Conservation (phyloP, 2,329 filamentous ascomycete genomes). For the Orbilia quercus region DNA sequence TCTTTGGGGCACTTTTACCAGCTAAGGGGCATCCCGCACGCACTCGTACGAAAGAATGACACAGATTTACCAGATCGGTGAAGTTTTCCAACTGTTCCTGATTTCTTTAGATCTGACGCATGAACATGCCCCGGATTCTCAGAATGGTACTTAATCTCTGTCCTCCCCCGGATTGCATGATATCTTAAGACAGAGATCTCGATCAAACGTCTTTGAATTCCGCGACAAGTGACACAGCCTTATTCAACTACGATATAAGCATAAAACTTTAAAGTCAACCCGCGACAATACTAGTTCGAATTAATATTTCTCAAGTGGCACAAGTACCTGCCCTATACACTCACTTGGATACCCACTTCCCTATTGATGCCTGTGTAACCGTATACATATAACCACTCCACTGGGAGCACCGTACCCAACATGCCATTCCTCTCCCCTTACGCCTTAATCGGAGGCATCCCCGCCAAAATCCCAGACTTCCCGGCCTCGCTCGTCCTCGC, state of each 20-base stretch:
- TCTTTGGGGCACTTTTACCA: not conserved
- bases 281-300: too few relatives aligned
- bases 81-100: too few relatives aligned
- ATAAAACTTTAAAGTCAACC: too few relatives aligned
- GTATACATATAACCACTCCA: not conserved
- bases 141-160: not conserved
- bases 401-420: conserved; percentile 8
- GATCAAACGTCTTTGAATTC: not conserved
- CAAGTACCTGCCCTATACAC: too few relatives aligned
- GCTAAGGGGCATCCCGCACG: conserved; percentile 1
- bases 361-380: not conserved
- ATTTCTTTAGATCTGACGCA: too few relatives aligned
- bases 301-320: too few relatives aligned
- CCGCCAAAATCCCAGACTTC: conserved; percentile 52
- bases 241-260: too few relatives aligned
- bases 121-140: too few relatives aligned
- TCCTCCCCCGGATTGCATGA: not conserved
- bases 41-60: conserved; percentile 7
- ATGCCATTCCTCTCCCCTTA: conserved; percentile 30
- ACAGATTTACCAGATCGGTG: too few relatives aligned
- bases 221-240: not conserved
- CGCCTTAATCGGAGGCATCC: conserved; percentile 45
- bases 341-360: not conserved
- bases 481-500: conserved; percentile 51
- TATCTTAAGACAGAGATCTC: too few relatives aligned